phyloP scores from a whole-genome alignment of 2,329 filamentous ascomycete genomes.

The Bretziella fagacearum region DNA sequence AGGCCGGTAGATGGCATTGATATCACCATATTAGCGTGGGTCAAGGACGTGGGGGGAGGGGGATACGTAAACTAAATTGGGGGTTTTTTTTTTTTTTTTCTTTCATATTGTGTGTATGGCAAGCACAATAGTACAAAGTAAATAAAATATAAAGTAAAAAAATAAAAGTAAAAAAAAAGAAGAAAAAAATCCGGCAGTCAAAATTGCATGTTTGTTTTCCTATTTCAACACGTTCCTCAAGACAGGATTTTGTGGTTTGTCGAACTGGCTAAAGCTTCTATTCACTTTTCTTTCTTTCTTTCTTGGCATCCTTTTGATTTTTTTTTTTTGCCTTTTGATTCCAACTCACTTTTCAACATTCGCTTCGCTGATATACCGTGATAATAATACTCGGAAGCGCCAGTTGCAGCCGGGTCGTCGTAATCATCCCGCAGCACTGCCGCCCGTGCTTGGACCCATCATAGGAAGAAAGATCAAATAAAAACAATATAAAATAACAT shows the following conservation, averaged over 20 bases:
- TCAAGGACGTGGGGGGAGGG: not conserved
- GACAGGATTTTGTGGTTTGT: too few species aligned
- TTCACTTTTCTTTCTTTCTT: too few species aligned
- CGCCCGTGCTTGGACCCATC: too few species aligned
- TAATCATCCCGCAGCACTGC: not conserved
- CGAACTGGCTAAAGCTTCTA: too few species aligned
- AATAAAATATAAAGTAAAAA: too few species aligned
- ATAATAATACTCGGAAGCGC: not conserved
- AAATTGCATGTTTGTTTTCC: too few species aligned
- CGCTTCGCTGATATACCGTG: not conserved
- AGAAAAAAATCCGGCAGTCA: too few species aligned
- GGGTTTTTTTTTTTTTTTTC: not conserved
- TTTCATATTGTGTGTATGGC: too few species aligned
- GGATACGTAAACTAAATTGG: not conserved
- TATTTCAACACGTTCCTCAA: too few species aligned
- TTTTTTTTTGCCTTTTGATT: not conserved
- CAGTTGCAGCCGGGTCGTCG: not conserved
- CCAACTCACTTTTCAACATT: not conserved
- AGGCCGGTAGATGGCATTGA: not conserved
- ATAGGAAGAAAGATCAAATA: too few species aligned
- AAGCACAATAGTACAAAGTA: not conserved
- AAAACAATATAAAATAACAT: too few species aligned
- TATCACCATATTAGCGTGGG: not conserved
- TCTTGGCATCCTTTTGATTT: not conserved
- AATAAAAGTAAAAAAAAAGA: too few species aligned